Percentiles rank a stretch among this genome's conserved stretches.
Evolutionary conservation across 345 rosid genomes (phyloP).

Genomic region (Sonneratia caseolaris): DNA sequence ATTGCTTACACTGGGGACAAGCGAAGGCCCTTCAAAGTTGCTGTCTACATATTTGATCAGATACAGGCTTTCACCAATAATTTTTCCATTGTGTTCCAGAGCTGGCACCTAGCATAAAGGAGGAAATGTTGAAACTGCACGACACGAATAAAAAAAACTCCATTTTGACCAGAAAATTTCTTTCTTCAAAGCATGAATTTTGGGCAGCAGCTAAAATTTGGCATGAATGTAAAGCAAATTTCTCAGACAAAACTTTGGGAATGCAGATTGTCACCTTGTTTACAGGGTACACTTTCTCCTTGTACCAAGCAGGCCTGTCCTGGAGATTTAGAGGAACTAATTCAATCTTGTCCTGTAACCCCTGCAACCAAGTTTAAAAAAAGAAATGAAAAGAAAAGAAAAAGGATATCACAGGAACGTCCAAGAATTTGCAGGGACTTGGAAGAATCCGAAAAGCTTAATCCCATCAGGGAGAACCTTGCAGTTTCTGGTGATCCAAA

Average conservation of each 20-base stretch:
- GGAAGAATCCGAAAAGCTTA: not conserved
- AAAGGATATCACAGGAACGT: not conserved
- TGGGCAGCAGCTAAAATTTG: too few species aligned
- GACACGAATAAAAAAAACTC: not conserved
- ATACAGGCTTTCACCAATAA: slow-evolving; percentile 84
- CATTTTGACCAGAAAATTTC: not conserved
- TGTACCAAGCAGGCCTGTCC: slow-evolving; percentile 82
- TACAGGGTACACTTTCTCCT: slow-evolving; percentile 65
- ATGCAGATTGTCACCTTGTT: slow-evolving; percentile 48
- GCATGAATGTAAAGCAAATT: not conserved
- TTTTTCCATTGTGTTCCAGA: slow-evolving; percentile 80
- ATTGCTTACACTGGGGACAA: slow-evolving; percentile 43
- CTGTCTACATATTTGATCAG: slow-evolving; percentile 62
- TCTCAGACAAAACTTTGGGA: not conserved
- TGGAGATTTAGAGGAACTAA: slow-evolving; percentile 66
- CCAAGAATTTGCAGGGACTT: not conserved
- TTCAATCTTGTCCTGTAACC: slow-evolving; percentile 68
- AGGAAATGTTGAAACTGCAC: not conserved
- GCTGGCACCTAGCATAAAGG: slow-evolving; percentile 56
- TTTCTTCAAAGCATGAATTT: too few species aligned
- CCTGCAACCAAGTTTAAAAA: slow-evolving; percentile 27
- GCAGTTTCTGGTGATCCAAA: slow-evolving; percentile 83
- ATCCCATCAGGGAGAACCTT: slow-evolving; percentile 35
- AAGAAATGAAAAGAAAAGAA: not conserved
- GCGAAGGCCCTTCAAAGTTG: slow-evolving; percentile 81